Evolutionary conservation across 371 early-diverging fungal genomes (phyloP), one percentile per base, ranked within the genome.

Genomic region (Actinomortierella ambigua): DNA sequence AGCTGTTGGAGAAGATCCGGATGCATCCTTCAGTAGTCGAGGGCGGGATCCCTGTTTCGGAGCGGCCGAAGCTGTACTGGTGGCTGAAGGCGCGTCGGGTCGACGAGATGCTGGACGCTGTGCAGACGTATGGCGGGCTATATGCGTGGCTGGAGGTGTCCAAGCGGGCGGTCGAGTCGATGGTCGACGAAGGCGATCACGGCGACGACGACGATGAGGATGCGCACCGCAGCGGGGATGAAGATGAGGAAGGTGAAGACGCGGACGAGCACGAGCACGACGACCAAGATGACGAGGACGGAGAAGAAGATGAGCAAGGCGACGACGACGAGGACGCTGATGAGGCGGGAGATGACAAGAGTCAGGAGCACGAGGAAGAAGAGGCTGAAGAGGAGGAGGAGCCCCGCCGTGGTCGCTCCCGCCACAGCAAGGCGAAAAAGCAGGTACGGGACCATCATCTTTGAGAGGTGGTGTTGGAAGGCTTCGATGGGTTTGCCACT

Each of bases 301-400:
- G 62, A 9, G 63, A 63, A 1, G 66, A 63, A 3, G 67, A 73
- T 3, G 75, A 73, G 42, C 24, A 57, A n/a, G 67, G 60, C 8
- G 53, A 69, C 23, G 70, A 69, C 27, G 75, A 73, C 1, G 75
- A 73, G 1, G 75, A 67, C 54, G 61, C 50, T 59, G 75, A 67
- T 14, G 61, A 73, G n/a, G 63, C 63, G 63, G 60, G 57, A 23
- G 59, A 67, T 17, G 67, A 73, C 24, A 65, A 71, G 59, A 56
- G 53, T 11, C 59, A 61, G 27, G 65, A 65, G 50, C 41, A 60
- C n/a, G 56, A 50, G 7, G 49, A 60, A 17, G 42, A 59, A 15
- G 63, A 57, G 9, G 56, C 55, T 3, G 61, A 60, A 1, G 55
- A 57, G 17, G 60, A 57, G 6, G 55, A 63, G 15, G 49, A 49